Percentiles rank a stretch among this genome's conserved stretches.
These are phyloP conservation scores for Ogataea angusta DNA, from an alignment of 805 yeast genomes.

Conservation along the genomic window DNA sequence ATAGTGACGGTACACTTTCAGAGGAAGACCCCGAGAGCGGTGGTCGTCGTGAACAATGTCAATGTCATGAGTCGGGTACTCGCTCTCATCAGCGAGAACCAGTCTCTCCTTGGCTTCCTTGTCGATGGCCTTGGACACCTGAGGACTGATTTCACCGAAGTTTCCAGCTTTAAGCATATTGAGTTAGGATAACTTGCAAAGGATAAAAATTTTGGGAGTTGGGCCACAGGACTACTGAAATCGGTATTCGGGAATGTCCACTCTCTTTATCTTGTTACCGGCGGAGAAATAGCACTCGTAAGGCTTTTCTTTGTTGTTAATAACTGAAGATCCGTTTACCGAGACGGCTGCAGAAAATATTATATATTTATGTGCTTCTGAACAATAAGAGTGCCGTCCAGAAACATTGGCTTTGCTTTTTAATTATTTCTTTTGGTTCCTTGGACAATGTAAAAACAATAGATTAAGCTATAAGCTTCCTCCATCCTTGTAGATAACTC, in stretches of 20 bases:
- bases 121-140: constrained; percentile 10
- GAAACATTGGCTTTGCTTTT: neutral
- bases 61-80: neutral
- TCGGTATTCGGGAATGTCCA: neutral
- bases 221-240: neutral
- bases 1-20: constrained; percentile 12
- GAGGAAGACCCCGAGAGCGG: constrained; percentile 10
- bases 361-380: neutral
- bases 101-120: neutral
- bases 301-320: neutral
- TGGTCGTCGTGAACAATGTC: neutral
- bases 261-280: neutral
- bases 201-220: neutral
- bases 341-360: constrained; percentile 1
- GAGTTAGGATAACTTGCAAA: neutral
- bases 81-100: neutral
- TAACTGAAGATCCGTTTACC: neutral
- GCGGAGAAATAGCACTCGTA: neutral
- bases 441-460: neutral
- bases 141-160: constrained; percentile 14
- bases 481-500: neutral
- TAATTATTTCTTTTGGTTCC: neutral
- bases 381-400: neutral
- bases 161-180: constrained; percentile 12
- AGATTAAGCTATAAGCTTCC: neutral